Conservation (phyloP, 2,329 filamentous ascomycete genomes). For the Ophiobolus disseminans region DNA sequence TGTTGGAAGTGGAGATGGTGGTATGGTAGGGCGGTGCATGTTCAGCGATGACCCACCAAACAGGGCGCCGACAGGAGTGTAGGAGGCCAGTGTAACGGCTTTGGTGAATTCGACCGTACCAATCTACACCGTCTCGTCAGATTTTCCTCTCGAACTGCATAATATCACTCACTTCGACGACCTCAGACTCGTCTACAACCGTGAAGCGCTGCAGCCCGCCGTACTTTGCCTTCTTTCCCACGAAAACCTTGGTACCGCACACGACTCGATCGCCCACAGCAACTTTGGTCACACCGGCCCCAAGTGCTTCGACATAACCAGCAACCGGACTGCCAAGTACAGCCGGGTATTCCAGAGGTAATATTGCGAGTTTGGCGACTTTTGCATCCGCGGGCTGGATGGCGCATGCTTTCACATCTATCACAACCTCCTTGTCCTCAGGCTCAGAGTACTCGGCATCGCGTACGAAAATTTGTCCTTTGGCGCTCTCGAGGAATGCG, state of each 20-base stretch:
- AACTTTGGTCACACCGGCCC: conserved; percentile 37
- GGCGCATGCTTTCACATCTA: conserved; percentile 30
- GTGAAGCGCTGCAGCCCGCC: conserved; percentile 25
- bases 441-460: conserved; percentile 24
- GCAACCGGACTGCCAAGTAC: conserved; percentile 40
- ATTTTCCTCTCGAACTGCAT: neutral
- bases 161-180: conserved; percentile 16
- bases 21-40: conserved; percentile 23
- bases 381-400: conserved; percentile 42
- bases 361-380: conserved; percentile 20
- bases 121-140: conserved; percentile 24
- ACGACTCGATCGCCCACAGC: conserved; percentile 44
- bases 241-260: conserved; percentile 26
- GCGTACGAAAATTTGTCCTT: conserved; percentile 18
- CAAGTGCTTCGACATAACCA: conserved; percentile 42
- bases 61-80: conserved; percentile 31
- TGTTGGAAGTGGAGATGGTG: conserved; percentile 16
- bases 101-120: conserved; percentile 27
- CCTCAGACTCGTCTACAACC: conserved; percentile 24
- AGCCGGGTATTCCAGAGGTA: conserved; percentile 31
- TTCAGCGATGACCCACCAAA: conserved; percentile 18
- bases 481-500: conserved; percentile 23
- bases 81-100: conserved; percentile 31
- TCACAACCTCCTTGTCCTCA: conserved; percentile 23
- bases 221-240: conserved; percentile 27